These are phyloP conservation scores for Lepidium campestre DNA, from an alignment of 441 rosid genomes.

Conservation along the genomic window DNA sequence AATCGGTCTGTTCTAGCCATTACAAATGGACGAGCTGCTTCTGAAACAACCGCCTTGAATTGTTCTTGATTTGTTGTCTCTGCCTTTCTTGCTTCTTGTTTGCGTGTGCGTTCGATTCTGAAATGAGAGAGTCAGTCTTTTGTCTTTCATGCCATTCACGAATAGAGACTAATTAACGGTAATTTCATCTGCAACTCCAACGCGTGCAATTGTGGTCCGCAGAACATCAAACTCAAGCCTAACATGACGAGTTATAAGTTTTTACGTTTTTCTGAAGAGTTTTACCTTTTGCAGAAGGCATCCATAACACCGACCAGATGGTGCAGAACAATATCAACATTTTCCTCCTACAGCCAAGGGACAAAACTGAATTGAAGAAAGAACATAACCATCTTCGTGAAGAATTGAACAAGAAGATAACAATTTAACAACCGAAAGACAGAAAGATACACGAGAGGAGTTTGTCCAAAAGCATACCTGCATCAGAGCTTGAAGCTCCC, in stretches of 20 bases:
- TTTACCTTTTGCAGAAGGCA: slow-evolving; percentile 56
- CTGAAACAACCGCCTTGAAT: slow-evolving; percentile 43
- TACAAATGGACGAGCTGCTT: slow-evolving; percentile 70
- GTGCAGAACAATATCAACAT: slow-evolving; percentile 63
- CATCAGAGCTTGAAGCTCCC: slow-evolving; percentile 84
- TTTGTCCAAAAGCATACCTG: slow-evolving; percentile 39
- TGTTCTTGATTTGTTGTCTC: slow-evolving; percentile 38
- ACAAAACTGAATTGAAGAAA: background rate
- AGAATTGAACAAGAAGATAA: background rate
- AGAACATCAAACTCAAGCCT: background rate
- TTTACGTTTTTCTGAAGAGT: background rate
- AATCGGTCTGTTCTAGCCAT: slow-evolving; percentile 58
- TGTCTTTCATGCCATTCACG: background rate
- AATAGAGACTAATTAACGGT: background rate
- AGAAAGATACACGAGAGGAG: background rate
- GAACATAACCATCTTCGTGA: background rate
- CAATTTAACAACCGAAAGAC: background rate
- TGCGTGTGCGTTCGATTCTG: slow-evolving; percentile 34
- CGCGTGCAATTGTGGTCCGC: background rate
- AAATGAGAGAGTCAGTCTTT: background rate
- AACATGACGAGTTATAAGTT: background rate
- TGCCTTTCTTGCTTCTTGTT: slow-evolving; percentile 21
- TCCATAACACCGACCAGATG: slow-evolving; percentile 67
- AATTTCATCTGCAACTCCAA: background rate
- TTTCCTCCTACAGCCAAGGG: slow-evolving; percentile 51